These are phyloP conservation scores for Danielozyma ontarioensis DNA, from an alignment of 805 yeast species.

Conservation along the genomic window DNA sequence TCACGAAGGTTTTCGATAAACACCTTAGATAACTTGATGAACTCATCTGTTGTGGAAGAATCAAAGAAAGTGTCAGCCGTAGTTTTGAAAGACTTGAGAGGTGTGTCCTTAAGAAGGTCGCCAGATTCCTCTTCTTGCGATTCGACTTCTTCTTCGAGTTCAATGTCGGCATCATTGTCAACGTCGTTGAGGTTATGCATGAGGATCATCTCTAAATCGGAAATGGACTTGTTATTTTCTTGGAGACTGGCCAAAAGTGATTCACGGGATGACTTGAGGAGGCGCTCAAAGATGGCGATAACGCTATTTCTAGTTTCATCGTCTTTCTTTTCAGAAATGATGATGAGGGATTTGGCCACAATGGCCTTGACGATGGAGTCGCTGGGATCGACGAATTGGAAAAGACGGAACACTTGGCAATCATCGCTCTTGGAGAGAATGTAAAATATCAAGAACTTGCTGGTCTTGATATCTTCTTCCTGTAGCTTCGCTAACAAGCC, in stretches of 20 bases:
- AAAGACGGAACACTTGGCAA: slow-evolving; percentile 13
- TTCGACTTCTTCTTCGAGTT: slow-evolving; percentile 23
- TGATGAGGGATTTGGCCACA: slow-evolving; percentile 6
- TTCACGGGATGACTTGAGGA: slow-evolving; percentile 15
- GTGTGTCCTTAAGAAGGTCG: slow-evolving; percentile 13
- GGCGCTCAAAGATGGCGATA: slow-evolving; percentile 15
- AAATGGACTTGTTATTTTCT: slow-evolving; percentile 12
- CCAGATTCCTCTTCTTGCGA: slow-evolving; percentile 14
- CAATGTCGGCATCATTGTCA: slow-evolving; percentile 25
- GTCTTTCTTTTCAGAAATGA: slow-evolving; percentile 4
- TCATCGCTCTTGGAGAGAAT: slow-evolving; percentile 20
- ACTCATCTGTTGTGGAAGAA: slow-evolving; percentile 31
- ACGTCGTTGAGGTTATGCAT: slow-evolving; percentile 26
- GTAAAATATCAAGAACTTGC: slow-evolving; percentile 26
- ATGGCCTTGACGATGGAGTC: slow-evolving; percentile 12
- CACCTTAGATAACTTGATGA: slow-evolving; percentile 34
- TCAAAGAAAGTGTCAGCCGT: slow-evolving; percentile 29
- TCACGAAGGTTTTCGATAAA: slow-evolving; percentile 41
- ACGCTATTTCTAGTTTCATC: slow-evolving; percentile 13
- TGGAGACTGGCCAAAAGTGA: slow-evolving; percentile 17
- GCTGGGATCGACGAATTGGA: slow-evolving; percentile 17
- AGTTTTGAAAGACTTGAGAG: slow-evolving; percentile 10
- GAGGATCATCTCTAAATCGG: slow-evolving; percentile 53
- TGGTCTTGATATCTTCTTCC: slow-evolving; percentile 22
- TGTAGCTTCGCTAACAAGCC: slow-evolving; percentile 3